Conservation (phyloP, 495 filamentous ascomycete genomes). For the Tuber calosporum region DNA sequence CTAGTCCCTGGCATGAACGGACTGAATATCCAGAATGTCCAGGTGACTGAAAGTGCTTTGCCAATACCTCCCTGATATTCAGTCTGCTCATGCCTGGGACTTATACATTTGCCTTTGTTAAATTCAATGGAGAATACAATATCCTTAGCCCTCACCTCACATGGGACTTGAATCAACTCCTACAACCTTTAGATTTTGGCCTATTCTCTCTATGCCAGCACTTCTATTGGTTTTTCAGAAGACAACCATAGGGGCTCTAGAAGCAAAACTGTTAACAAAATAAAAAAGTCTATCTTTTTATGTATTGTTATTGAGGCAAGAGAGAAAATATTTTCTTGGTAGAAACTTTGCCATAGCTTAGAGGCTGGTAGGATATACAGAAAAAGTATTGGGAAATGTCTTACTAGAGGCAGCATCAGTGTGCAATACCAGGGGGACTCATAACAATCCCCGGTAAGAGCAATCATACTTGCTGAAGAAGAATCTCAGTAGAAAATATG, state of each 20-base stretch:
- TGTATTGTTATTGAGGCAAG: not conserved
- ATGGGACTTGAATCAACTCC: slow-evolving; percentile 27
- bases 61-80: too few species aligned
- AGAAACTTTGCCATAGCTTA: not conserved
- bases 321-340: not conserved
- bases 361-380: not conserved
- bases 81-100: too few species aligned
- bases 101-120: slow-evolving; percentile 6
- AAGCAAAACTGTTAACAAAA: not conserved
- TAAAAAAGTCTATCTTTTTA: not conserved
- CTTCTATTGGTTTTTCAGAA: slow-evolving; percentile 11
- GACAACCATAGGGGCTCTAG: not conserved
- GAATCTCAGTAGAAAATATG: not conserved
- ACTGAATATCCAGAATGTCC: too few species aligned
- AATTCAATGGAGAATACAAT: slow-evolving; percentile 6
- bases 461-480: not conserved
- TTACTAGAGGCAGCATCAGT: not conserved
- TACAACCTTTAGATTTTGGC: slow-evolving; percentile 12
- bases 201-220: slow-evolving; percentile 6
- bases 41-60: too few species aligned
- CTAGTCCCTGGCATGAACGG: too few species aligned
- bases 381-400: not conserved
- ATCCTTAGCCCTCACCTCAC: slow-evolving; percentile 41
- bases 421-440: not conserved
- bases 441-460: not conserved